phyloP scores from a whole-genome alignment of 2,329 filamentous ascomycete species.

The Clonostachys sp. region DNA sequence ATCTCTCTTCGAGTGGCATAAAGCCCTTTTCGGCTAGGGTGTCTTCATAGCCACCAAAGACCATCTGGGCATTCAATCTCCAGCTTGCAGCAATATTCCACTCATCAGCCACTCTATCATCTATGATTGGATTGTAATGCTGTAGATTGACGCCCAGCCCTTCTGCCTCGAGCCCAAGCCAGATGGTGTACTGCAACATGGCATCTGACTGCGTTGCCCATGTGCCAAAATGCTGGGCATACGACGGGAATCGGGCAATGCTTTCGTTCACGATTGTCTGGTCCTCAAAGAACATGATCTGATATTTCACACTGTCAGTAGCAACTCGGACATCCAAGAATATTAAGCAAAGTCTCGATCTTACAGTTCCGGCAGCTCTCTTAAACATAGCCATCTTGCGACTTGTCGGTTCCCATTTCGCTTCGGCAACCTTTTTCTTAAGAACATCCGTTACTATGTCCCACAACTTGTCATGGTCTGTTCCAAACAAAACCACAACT shows the following conservation, averaged over 20 bases:
- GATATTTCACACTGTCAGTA: too few relatives aligned
- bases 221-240: constrained; percentile 72
- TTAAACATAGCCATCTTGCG: constrained; percentile 52
- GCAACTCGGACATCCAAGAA: too few relatives aligned
- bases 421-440: constrained; percentile 55
- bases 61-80: constrained; percentile 77
- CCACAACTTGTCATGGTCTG: constrained; percentile 87
- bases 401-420: constrained; percentile 51
- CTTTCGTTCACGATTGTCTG: constrained; percentile 59
- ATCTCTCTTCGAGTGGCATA: constrained; percentile 58
- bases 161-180: constrained; percentile 80
- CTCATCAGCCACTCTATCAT: constrained; percentile 61
- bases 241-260: constrained; percentile 65
- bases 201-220: constrained; percentile 75
- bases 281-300: constrained; percentile 76
- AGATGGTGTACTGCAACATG: constrained; percentile 74
- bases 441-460: constrained; percentile 56
- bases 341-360: background rate
- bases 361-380: constrained; percentile 69
- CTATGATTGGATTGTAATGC: constrained; percentile 80
- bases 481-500: constrained; percentile 69
- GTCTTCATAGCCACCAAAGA: constrained; percentile 66
- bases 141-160: constrained; percentile 86
- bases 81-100: constrained; percentile 71
- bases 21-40: constrained; percentile 59